Base-by-base conservation (phyloP, 73 alveolate species). In the Stentor coeruleus region DNA sequence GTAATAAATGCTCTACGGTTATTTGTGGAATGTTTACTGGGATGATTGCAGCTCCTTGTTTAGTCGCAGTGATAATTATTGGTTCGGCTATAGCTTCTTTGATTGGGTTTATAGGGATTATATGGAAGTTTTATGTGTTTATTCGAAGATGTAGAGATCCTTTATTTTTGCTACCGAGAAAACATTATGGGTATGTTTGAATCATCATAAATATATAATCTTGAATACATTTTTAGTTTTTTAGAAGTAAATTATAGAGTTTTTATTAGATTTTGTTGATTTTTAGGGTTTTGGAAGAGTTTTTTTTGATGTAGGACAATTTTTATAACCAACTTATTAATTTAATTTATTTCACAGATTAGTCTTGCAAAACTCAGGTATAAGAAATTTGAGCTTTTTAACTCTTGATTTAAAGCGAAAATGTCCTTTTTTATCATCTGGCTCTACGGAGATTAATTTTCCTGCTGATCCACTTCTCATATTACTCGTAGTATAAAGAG, bases 101-200 rank as follows among this genome's bases (percentile, higher is more conserved):
- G 66, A 49, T 6, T 49, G 66, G 66, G 66, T 20, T 49, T 49
- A 49, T 49, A 11, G 66, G 66, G 66, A 49, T 49, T n/a, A n/a
- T n/a, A n/a, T n/a, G 66, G 66, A 49, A 49, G 20, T 49, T 49
- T 6, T 49, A 20, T 49, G 28, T 49, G 6, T 49, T 49, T 49
- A 49, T 49, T 20, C 6, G 6, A 11, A 49, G 66, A 49, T 49
- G 66, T 20, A 49, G 20, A 49, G 20, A 49, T 49, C 66, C 66
- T 49, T 20, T 6, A 49, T 49, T 49, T 49, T 49, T 49, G 20
- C 6, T 49, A 11, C 66, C 66, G 6, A 6, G 66, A 49, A 49
- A 20, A 6, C 6, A 49, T 49, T 49, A n/a, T n/a, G n/a, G 66
- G 28, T 20, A 49, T 11, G 20, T 49, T 49, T 49, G 66, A 49